Evolutionary conservation across 1,284 basidiomycete genomes (phyloP), one percentile per base, ranked within the genome.

Genomic region (Coniferiporia weirii): DNA sequence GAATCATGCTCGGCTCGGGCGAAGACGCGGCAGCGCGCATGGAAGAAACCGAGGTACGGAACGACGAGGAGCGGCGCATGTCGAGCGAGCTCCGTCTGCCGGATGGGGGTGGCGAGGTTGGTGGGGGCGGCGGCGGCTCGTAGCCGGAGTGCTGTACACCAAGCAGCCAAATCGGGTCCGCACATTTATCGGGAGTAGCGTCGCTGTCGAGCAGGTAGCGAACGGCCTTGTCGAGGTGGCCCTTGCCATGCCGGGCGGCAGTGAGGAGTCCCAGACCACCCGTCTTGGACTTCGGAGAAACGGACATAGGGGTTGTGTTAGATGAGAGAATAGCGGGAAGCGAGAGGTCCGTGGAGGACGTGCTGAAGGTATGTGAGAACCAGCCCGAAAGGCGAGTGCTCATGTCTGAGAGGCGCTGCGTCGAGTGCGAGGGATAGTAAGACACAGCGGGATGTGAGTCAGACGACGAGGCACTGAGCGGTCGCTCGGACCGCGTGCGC

Each of bases 201-300:
- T 95, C 93, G 64, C 82, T 84, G 73, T 95, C 93, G 61, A 93
- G 78, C 6, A 95, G 74, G 72, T 92, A 91, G 27, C 92, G 79
- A 76, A 93, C 83, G 2, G 87, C 88, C 70, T 87, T 89, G 75
- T 88, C 86, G 57, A 90, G 72, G 61, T 87, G 85, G 27, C 85
- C 85, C 65, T 85, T 87, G 53, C 87, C 84, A 67, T 87, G 83
- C 65, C 84, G 84, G 1, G 87, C 86, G 0, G 82, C 85, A 12
- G 82, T 80, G 59, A 84, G 73, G 9, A 87, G 73, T 2, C 64
- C 65, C 15, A 61, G 54, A 13, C 63, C 58, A 0, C 84, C 76
- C 3, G 76, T 65, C 68, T 78, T 79, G 57, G 70, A 66, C 65
- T 76, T 79, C 40, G 81, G 79, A 0, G 79, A 79, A 64, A 67